Evolutionary conservation across 2,329 filamentous ascomycete species (phyloP).

Genomic region (Aspergillus sergii): DNA sequence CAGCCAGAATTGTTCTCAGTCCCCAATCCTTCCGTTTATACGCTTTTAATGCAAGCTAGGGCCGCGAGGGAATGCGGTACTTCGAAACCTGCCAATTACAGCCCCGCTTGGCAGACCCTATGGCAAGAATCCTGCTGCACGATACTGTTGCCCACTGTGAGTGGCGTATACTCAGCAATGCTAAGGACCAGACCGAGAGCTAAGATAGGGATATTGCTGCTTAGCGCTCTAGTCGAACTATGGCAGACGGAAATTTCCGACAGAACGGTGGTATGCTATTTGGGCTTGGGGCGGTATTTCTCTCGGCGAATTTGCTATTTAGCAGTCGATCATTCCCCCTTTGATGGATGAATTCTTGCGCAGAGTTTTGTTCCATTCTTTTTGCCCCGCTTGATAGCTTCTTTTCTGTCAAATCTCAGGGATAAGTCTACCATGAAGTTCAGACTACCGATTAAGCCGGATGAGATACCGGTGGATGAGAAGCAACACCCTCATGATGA

Average conservation of each 20-base stretch:
- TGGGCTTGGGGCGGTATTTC: not conserved
- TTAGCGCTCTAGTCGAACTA: not conserved
- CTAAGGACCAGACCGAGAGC: not conserved
- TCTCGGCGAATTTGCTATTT: not conserved
- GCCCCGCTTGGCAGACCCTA: not conserved
- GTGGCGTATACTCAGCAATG: not conserved
- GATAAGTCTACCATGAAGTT: not conserved
- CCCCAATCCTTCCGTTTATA: not conserved
- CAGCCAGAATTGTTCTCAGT: not conserved
- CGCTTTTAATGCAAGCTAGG: not conserved
- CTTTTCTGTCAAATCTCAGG: not conserved
- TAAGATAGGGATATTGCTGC: not conserved
- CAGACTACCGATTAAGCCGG: constrained; percentile 5
- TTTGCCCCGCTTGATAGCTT: not conserved
- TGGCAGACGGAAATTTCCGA: not conserved
- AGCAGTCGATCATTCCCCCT: not conserved
- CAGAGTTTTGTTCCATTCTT: not conserved
- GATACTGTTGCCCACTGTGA: not conserved
- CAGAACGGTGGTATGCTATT: not conserved
- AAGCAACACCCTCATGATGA: constrained; percentile 1
- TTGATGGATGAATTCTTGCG: not conserved
- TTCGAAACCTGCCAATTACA: not conserved
- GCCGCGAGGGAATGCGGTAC: not conserved
- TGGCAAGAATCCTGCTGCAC: not conserved
- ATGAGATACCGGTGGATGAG: constrained; percentile 9